Evolutionary conservation across 2,329 filamentous ascomycete genomes (phyloP).

Genomic region (Xylariaceae sp.): DNA sequence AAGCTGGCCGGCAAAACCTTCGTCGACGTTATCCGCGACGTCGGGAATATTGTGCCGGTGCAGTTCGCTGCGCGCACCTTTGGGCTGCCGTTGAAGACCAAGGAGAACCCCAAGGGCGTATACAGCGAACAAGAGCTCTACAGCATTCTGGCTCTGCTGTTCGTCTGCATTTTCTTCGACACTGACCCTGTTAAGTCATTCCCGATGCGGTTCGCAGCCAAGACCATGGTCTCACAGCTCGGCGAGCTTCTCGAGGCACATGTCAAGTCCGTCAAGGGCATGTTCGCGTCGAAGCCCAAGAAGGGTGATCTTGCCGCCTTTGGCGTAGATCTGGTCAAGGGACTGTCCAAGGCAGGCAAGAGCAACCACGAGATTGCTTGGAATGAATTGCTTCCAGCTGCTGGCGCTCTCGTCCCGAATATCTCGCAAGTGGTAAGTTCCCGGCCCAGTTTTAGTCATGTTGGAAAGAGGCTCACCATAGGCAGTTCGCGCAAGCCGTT

Average conservation of each 20-base stretch:
- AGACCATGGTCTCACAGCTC: constrained; percentile 47
- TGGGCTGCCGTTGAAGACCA: constrained; percentile 63
- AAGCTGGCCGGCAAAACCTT: constrained; percentile 57
- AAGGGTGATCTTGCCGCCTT: constrained; percentile 59
- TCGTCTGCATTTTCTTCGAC: constrained; percentile 54
- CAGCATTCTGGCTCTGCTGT: constrained; percentile 53
- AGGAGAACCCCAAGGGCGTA: constrained; percentile 52
- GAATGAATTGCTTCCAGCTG: constrained; percentile 65
- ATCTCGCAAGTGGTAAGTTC: constrained; percentile 61
- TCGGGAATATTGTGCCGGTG: constrained; percentile 64
- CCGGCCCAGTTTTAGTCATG: neutral
- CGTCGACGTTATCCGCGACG: constrained; percentile 67
- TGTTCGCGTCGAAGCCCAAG: constrained; percentile 40
- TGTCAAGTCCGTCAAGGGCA: constrained; percentile 19
- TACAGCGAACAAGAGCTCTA: constrained; percentile 57
- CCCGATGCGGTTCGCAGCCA: constrained; percentile 47
- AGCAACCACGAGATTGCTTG: constrained; percentile 64
- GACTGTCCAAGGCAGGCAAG: constrained; percentile 60
- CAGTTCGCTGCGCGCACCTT: constrained; percentile 61
- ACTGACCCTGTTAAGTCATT: constrained; percentile 55
- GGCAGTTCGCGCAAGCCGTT: constrained; percentile 65
- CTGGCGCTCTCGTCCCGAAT: constrained; percentile 63
- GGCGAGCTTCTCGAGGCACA: constrained; percentile 41
- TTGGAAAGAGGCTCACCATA: constrained; percentile 13
- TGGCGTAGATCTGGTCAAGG: constrained; percentile 62